Evolutionary conservation across 2,329 filamentous ascomycete species (phyloP), one percentile per base, ranked within the genome.

Genomic region (Scedosporium apiospermum): DNA sequence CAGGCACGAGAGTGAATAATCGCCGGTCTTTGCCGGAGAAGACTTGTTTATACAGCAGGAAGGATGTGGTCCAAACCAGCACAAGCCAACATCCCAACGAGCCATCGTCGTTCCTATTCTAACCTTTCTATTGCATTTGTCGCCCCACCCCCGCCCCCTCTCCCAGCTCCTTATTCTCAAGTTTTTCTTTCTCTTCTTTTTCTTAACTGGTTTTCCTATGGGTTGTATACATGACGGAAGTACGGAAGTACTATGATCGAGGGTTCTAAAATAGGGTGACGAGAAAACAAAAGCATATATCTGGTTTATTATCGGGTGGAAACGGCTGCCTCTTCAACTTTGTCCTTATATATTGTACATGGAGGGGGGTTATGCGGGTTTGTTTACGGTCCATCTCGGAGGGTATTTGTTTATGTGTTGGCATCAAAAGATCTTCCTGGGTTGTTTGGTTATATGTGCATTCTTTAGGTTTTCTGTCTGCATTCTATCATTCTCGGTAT

Each of bases 231-330:
- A 55, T 55, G 51, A 27, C 51, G 51, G 21, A 18, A 16, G 44
- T 49, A n/a, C 18, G 51, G 34, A 38, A 38, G 34, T 38, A 55
- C 51, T 55, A 55, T 14, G 12, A 27, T 23, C 18, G 51, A 55
- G 51, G 18, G 21, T 26, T n/a, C 12, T 23, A 55, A 55, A 55
- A 55, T 55, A 23, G 51, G 51, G 21, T 27, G 51, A 55, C 51
- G 51, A 55, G 51, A 55, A 55, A 55, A 55, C 51, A 55, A 55
- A 55, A 55, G 51, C 51, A 55, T 55, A 10, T 55, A 23, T 55
- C 51, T 55, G 18, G 18, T 27, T 55, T 49, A 49, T 49, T 21
- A n/a, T 49, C 44, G 44, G 18, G 18, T 18, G 18, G 44, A 49
- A 21, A 49, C 42, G 42, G 16, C 44, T 2, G 44, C 18, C 18